Evolutionary conservation across 805 yeast genomes (phyloP), one percentile per base, ranked within the genome.

Genomic region (Danielia reshetovae): DNA sequence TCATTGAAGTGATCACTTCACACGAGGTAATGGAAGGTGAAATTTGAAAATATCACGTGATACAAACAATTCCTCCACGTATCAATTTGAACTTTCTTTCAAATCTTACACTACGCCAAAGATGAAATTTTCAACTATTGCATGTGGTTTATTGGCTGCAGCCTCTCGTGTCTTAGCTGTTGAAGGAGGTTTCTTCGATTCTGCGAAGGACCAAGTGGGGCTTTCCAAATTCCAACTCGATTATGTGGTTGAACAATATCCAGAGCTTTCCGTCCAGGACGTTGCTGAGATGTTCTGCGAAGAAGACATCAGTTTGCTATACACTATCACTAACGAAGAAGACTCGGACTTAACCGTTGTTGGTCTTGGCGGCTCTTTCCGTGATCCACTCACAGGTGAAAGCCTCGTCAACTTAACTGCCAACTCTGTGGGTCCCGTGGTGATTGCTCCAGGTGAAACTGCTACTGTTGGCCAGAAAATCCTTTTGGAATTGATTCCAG

Each of bases 341-440:
- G 58, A 52, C 11, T 68, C 68, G 4, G 65, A 74, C 27, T 36
- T 62, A 30, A 62, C 72, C 14, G 58, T 85, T 36, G 74, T 78
- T 30, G 93, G 87, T 39, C 75, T 81, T 36, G 82, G 85, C 35
- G 93, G 93, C 36, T 51, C 70, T 35, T 70, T 84, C 58, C 62
- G 71, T 36, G 70, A 77, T 39, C 77, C 84, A 17, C 62, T 60
- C 40, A 68, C 72, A 32, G 75, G 79, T 39, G 70, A 68, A 29
- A 46, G 66, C 30, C 52, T 60, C 18, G 77, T 80, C 45, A 84
- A 85, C 55, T 65, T 85, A 54, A 77, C 93, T 17, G 73, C 77
- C 34, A 73, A 78, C 32, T 65, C 74, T 36, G 57, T 83, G 35
- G 89, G 84, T 11, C 86, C 88, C 12, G 40, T 79, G 33, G 46